Conservation (phyloP, 1,284 basidiomycete species). For the Termitomyces sp. region DNA sequence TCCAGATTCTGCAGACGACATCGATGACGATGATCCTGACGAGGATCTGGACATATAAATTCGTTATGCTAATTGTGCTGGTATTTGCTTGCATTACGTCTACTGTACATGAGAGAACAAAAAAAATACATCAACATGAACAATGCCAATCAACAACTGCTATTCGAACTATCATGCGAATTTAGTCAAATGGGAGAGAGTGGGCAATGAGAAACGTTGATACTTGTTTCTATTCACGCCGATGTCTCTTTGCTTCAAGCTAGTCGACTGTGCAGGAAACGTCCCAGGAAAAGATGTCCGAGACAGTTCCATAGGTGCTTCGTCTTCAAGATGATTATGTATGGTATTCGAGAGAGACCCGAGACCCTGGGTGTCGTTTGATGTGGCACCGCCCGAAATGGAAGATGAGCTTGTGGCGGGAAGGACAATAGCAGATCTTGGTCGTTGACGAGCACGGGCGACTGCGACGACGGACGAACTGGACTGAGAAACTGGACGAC, state of each 20-base stretch:
- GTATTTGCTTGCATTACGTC: neutral
- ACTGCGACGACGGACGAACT: conserved; percentile 12
- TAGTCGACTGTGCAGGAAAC: neutral
- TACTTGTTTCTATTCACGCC: conserved; percentile 14
- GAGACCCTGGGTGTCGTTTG: neutral
- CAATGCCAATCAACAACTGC: neutral
- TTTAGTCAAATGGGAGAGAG: conserved; percentile 23
- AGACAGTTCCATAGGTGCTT: neutral
- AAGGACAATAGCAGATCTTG: conserved; percentile 7
- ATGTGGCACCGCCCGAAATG: neutral
- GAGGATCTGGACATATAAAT: conserved; percentile 80
- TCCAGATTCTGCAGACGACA: conserved; percentile 83
- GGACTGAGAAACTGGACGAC: conserved; percentile 5
- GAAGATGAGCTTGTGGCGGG: conserved; percentile 1
- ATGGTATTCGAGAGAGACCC: neutral
- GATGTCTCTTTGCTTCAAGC: neutral
- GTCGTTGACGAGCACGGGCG: conserved; percentile 7
- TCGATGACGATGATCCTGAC: conserved; percentile 87
- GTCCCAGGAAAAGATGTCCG: neutral
- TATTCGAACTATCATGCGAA: neutral
- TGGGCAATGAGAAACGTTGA: conserved; percentile 26
- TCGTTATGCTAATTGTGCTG: neutral
- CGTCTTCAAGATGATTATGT: neutral
- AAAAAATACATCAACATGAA: neutral
- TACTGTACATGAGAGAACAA: neutral